Evolutionary conservation across 306 rosid species (phyloP), one percentile per base, ranked within the genome.

Genomic region (Lathyrus oleraceus): DNA sequence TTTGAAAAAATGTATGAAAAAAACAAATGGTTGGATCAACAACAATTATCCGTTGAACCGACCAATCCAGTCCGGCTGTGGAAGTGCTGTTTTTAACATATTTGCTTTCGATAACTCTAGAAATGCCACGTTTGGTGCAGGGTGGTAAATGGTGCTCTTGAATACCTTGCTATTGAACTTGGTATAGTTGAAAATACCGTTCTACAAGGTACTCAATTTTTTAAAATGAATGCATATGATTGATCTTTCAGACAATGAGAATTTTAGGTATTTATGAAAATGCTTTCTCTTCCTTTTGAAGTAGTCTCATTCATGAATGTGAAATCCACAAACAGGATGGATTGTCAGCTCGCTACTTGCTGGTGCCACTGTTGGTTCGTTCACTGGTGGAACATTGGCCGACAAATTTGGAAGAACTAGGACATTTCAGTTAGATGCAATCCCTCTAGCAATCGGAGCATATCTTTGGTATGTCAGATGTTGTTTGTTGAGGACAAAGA

Each of bases 101-200:
- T 9, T 53, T 45, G 1, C 54, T 16, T 19, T 56, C 64, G 61
- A 72, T 10, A 73, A 25, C 30, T 76, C 71, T 73, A 47, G 20
- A 20, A 40, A 64, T 72, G 17, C 58, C 67, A 27, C 74, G 66
- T 79, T 76, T 79, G 72, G 63, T 85, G 67, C 79, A 94, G 98
- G 79, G 98, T 94, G 69, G 98, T 94, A 61, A 94, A 94, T 80
- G 97, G 98, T 56, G 88, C 98, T 62, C 97, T 94, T 17, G 98
- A 88, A 86, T 94, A 90, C 85, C 89, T 94, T 5, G 80, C 98
- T 25, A 87, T 78, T 81, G 97, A 94, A 84, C 98, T 94, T 65
- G 97, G 95, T 47, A 94, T 94, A 7, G 17, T 61, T 53, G 87
- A 88, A 76, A 88, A 94, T 65, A 73, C 97, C 11, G 95, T 82